Percentiles rank a stretch among this genome's conserved stretches.
Conservation (phyloP, 2,329 filamentous ascomycete genomes). For the Alternaria tenuissima region DNA sequence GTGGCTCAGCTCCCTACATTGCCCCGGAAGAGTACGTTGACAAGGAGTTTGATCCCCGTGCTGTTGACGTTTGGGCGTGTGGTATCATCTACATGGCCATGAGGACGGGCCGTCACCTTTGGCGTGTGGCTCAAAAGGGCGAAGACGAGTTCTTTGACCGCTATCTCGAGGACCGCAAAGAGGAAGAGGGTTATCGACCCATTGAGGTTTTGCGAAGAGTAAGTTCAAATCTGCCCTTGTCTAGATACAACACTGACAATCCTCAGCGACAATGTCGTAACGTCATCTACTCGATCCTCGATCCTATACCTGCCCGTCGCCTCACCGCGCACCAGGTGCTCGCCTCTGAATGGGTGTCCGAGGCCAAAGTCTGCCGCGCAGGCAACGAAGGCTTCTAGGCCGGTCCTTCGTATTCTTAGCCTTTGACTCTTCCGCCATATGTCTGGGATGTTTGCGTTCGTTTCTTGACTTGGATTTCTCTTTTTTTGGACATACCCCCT, state of each 20-base stretch:
- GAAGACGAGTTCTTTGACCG: constrained; percentile 97
- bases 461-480: constrained; percentile 36
- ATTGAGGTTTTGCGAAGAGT: constrained; percentile 96
- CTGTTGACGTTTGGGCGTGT: constrained; percentile 98
- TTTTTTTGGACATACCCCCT: constrained; percentile 46
- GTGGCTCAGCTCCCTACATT: constrained; percentile 96
- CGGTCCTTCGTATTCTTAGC: constrained; percentile 18
- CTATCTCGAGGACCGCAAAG: constrained; percentile 89
- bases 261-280: constrained; percentile 91
- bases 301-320: constrained; percentile 89
- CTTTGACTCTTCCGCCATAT: constrained; percentile 22
- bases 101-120: constrained; percentile 93
- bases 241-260: constrained; percentile 20
- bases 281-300: constrained; percentile 97
- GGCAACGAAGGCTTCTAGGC: constrained; percentile 89
- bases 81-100: constrained; percentile 99
- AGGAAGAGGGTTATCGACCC: constrained; percentile 94
- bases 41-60: constrained; percentile 93
- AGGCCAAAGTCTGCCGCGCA: constrained; percentile 96
- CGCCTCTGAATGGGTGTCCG: constrained; percentile 97
- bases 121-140: constrained; percentile 95
- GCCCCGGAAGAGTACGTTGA: constrained; percentile 95
- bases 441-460: constrained; percentile 26
- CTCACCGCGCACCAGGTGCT: constrained; percentile 96
- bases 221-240: constrained; percentile 54